A percentile compares a stretch with the other conserved stretches of the same genome.
Conservation (phyloP, 2,329 filamentous ascomycete genomes). For the Xylariaceae sp. region DNA sequence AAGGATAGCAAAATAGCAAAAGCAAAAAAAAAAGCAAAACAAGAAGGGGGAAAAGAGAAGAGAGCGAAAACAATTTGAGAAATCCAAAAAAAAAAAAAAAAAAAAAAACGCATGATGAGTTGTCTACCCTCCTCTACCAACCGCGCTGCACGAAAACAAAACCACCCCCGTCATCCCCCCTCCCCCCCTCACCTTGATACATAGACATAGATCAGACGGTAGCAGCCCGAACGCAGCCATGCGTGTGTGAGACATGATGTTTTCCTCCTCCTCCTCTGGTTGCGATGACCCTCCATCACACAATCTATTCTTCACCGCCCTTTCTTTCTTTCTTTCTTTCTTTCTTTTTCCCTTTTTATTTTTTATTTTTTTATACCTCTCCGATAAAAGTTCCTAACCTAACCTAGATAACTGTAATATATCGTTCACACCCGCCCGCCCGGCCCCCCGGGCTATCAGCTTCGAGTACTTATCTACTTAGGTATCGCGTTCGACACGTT, state of each 20-base stretch:
- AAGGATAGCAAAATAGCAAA: too few species aligned
- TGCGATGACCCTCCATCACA: conserved; percentile 9
- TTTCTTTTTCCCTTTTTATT: not conserved
- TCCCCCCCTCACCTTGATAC: conserved; percentile 9
- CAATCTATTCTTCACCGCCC: conserved; percentile 10
- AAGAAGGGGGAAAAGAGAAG: not conserved
- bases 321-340: conserved; percentile 1
- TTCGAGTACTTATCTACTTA: too few species aligned
- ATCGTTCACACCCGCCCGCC: too few species aligned
- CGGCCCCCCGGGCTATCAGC: too few species aligned
- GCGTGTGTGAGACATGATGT: conserved; percentile 6
- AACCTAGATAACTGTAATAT: too few species aligned
- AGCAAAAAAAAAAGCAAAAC: not conserved
- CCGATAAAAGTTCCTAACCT: too few species aligned
- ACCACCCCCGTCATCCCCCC: not conserved
- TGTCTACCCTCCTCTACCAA: conserved; percentile 21
- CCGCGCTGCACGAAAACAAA: not conserved
- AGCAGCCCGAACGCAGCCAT: conserved; percentile 5
- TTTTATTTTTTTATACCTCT: too few species aligned
- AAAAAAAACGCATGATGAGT: conserved; percentile 23
- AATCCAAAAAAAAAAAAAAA: not conserved
- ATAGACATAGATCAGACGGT: conserved; percentile 5
- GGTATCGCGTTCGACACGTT: too few species aligned
- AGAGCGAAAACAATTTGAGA: not conserved
- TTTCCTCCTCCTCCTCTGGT: conserved; percentile 5